These are phyloP conservation scores for Alternaria hordeiaustralica DNA, from an alignment of 2,329 filamentous ascomycete genomes.

Conservation along the genomic window DNA sequence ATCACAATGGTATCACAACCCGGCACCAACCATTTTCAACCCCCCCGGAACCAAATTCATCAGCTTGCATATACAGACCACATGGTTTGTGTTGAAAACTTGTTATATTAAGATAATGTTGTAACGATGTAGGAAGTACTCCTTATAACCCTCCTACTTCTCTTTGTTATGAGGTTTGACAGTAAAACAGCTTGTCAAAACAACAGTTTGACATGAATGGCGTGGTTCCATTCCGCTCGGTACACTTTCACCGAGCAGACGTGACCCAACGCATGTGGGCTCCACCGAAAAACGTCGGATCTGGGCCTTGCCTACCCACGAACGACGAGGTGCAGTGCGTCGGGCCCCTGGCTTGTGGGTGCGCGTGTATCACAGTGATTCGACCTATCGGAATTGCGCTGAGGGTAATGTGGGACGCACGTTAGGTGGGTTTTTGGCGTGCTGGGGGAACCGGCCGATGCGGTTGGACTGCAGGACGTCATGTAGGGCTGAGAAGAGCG, in stretches of 20 bases:
- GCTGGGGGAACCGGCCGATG: not conserved
- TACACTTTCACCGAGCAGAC: not conserved
- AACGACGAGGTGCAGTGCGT: not conserved
- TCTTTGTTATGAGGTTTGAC: no score
- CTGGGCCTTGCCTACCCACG: not conserved
- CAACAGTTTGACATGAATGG: not conserved
- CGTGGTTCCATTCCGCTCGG: not conserved
- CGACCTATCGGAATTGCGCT: not conserved
- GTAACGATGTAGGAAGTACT: no score
- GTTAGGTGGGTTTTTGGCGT: not conserved
- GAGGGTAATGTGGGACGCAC: not conserved
- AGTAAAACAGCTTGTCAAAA: no score
- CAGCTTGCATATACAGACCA: not conserved
- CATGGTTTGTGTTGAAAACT: not conserved
- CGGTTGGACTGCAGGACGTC: conserved; percentile 2
- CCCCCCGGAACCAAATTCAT: not conserved
- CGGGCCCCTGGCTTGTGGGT: conserved; percentile 2
- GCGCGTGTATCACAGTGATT: not conserved
- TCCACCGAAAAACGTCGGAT: not conserved
- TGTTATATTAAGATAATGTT: no score
- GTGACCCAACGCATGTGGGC: not conserved
- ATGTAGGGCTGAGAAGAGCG: conserved; percentile 11
- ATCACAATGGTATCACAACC: not conserved
- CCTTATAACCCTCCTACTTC: no score
- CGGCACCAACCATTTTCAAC: not conserved